Evolutionary conservation across 352 stramenopile genomes (phyloP).

Genomic region (Phytophthora uliginosa): DNA sequence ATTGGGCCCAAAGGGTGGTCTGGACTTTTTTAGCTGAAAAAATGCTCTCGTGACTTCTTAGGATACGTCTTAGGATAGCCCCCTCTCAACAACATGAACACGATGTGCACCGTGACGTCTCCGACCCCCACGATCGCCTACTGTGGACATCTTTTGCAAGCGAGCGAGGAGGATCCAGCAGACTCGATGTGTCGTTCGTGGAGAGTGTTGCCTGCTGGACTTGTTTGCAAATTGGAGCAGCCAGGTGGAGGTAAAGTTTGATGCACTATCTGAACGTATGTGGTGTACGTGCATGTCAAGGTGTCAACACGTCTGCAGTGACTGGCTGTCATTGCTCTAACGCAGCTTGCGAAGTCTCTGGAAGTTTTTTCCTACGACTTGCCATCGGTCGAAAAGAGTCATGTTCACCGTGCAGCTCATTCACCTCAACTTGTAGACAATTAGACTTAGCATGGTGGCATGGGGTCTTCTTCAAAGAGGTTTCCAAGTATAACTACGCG

Average conservation of each 20-base stretch:
- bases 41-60: neutral
- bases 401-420: no score
- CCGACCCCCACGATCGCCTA: neutral
- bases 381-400: neutral
- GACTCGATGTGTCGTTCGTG: neutral
- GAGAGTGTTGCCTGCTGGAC: neutral
- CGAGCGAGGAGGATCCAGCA: neutral
- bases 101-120: neutral
- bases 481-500: no score
- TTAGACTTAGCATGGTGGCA: no score
- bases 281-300: neutral
- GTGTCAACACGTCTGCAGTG: neutral
- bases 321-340: neutral
- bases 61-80: constrained; percentile 2
- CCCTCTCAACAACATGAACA: neutral
- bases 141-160: neutral
- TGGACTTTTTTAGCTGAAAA: constrained; percentile 1
- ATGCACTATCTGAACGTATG: neutral
- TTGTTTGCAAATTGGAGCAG: neutral
- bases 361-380: no score
- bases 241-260: neutral
- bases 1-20: neutral
- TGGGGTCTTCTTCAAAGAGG: no score
- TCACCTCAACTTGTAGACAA: no score
- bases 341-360: neutral